phyloP scores from a whole-genome alignment of 208 protist genomes.

The Leishmania turanica region DNA sequence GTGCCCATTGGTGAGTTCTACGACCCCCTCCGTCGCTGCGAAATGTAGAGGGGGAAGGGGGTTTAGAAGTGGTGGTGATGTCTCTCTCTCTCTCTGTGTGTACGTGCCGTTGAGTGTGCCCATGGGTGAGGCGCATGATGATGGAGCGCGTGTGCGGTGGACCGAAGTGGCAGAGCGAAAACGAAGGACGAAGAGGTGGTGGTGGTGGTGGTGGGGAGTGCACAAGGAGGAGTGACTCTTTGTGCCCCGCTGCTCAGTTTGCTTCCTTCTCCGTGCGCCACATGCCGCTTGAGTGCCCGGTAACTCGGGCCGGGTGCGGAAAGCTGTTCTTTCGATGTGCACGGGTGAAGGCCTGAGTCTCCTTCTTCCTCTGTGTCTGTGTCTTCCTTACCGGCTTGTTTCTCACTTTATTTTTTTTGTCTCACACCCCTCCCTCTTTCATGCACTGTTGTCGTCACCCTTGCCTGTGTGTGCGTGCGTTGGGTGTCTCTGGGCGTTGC shows the following conservation, averaged over 20 bases:
- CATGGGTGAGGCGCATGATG: neutral
- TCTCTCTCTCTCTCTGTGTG: neutral
- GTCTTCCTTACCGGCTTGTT: neutral
- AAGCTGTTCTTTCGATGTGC: neutral
- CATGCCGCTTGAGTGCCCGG: neutral
- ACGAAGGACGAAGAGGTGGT: neutral
- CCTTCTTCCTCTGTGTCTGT: neutral
- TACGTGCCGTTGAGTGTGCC: too few relatives aligned
- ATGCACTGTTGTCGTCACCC: neutral
- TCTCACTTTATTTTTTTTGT: neutral
- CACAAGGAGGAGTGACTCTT: neutral
- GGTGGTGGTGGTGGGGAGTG: too few relatives aligned
- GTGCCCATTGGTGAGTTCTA: slow-evolving; percentile 83
- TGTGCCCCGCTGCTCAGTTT: neutral
- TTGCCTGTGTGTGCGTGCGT: neutral
- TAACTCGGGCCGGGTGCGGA: neutral
- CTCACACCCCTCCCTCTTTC: neutral
- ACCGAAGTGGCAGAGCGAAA: neutral
- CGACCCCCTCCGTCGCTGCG: slow-evolving; percentile 60
- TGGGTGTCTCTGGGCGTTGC: neutral
- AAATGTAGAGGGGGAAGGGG: slow-evolving; percentile 38
- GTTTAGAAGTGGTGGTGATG: neutral
- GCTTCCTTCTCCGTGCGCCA: neutral
- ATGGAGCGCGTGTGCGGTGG: neutral
- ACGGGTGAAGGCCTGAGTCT: neutral